Conservation (phyloP, 345 rosid species). For the Raphanus raphanistrum region DNA sequence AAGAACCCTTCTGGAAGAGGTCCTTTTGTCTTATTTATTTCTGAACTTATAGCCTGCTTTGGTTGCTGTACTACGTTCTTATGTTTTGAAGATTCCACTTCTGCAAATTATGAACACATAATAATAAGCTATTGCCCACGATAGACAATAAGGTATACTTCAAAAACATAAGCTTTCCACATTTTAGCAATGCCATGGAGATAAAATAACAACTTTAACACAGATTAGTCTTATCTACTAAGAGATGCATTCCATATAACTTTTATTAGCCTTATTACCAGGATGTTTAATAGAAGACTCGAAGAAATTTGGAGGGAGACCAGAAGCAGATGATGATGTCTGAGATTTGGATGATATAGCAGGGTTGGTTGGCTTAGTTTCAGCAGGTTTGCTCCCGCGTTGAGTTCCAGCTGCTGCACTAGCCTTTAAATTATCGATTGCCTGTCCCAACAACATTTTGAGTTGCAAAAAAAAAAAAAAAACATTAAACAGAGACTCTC, state of each 20-base stretch:
- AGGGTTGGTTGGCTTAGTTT: constrained; percentile 26
- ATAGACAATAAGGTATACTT: neutral
- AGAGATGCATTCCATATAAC: neutral
- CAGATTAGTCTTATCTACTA: neutral
- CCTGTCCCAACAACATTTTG: constrained; percentile 46
- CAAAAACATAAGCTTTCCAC: neutral
- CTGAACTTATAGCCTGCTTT: constrained; percentile 34
- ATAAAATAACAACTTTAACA: neutral
- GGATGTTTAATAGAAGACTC: constrained; percentile 27
- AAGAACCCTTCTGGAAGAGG: constrained; percentile 86
- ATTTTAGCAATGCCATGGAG: neutral
- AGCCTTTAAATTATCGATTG: constrained; percentile 59
- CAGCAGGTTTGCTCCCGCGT: constrained; percentile 29
- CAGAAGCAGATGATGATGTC: constrained; percentile 37
- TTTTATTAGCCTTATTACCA: constrained; percentile 39
- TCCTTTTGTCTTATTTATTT: constrained; percentile 50
- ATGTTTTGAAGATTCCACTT: constrained; percentile 3
- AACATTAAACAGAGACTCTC: neutral
- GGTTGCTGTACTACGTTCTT: constrained; percentile 38
- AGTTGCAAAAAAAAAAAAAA: neutral
- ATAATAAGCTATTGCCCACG: neutral
- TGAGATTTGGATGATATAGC: constrained; percentile 37
- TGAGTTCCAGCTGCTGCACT: constrained; percentile 58
- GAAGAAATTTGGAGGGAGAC: constrained; percentile 60
- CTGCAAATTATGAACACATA: constrained; percentile 5